phyloP scores from a whole-genome alignment of 164 flowering plant genomes.

The Annona squamosa region DNA sequence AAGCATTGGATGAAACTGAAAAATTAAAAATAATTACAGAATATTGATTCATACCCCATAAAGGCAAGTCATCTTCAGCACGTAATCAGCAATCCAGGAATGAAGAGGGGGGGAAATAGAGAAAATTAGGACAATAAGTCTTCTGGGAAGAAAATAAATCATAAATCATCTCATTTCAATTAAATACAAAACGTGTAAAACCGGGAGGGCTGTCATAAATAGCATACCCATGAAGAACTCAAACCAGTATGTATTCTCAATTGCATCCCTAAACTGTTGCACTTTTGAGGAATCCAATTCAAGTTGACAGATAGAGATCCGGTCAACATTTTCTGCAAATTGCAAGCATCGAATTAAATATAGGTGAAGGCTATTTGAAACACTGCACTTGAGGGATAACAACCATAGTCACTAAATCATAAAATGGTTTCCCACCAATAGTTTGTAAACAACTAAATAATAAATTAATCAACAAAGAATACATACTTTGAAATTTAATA shows the following conservation, averaged over 20 bases:
- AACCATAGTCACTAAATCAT: neutral
- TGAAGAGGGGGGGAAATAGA: slow-evolving; percentile 5
- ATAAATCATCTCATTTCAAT: neutral
- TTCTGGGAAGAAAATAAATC: slow-evolving; percentile 5
- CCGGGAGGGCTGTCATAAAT: neutral
- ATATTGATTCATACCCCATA: slow-evolving; percentile 70
- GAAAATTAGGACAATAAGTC: slow-evolving; percentile 4
- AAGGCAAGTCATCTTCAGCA: slow-evolving; percentile 79
- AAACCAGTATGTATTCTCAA: slow-evolving; percentile 88
- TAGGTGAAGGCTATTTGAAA: neutral
- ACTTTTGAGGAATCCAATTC: slow-evolving; percentile 70
- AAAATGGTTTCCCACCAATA: neutral
- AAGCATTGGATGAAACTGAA: slow-evolving; percentile 1
- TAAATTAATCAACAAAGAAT: neutral
- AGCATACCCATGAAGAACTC: slow-evolving; percentile 93
- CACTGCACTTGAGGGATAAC: neutral
- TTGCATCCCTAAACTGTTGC: slow-evolving; percentile 86
- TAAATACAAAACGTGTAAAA: neutral
- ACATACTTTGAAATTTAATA: slow-evolving; percentile 73
- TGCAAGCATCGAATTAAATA: neutral
- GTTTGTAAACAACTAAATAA: neutral
- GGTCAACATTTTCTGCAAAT: slow-evolving; percentile 70
- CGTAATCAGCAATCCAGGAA: slow-evolving; percentile 14
- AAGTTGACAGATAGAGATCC: slow-evolving; percentile 52
- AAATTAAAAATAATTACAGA: neutral